Evolutionary conservation across 768 basidiomycete genomes (phyloP).

Genomic region (Boletus bicolor): DNA sequence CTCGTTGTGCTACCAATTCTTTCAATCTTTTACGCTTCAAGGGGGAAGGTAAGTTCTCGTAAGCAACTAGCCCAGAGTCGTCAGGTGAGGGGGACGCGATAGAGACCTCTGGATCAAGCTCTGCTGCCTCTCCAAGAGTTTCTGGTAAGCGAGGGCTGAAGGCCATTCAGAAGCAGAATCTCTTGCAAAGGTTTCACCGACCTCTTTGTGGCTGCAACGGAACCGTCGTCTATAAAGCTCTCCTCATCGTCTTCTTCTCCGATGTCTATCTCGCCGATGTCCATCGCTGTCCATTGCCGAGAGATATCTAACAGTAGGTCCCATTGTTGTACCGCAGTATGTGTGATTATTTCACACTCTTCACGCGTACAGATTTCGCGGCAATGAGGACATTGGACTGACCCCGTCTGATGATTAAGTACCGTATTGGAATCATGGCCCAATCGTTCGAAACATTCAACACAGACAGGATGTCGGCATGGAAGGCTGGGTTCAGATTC

Average conservation of each 20-base stretch:
- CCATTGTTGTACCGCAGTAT: slow-evolving; percentile 18
- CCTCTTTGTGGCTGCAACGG: slow-evolving; percentile 8
- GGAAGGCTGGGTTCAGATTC: slow-evolving; percentile 5
- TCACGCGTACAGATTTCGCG: slow-evolving; percentile 9
- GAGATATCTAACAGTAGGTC: slow-evolving; percentile 18
- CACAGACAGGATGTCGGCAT: slow-evolving; percentile 19
- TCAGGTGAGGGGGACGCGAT: not conserved
- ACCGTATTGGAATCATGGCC: not conserved
- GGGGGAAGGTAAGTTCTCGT: slow-evolving; percentile 22
- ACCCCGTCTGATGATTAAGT: not conserved
- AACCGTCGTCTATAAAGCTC: slow-evolving; percentile 1
- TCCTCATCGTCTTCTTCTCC: slow-evolving; percentile 6
- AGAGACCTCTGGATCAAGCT: slow-evolving; percentile 3
- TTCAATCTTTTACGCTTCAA: slow-evolving; percentile 18
- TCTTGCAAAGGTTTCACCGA: not conserved
- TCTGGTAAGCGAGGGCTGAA: slow-evolving; percentile 5
- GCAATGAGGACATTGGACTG: slow-evolving; percentile 21
- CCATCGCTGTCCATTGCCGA: slow-evolving; percentile 15
- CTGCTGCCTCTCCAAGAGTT: not conserved
- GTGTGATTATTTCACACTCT: slow-evolving; percentile 17
- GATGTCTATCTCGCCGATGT: slow-evolving; percentile 8
- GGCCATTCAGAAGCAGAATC: slow-evolving; percentile 6
- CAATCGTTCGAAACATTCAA: slow-evolving; percentile 11
- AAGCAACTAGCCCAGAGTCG: slow-evolving; percentile 7
- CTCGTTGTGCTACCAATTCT: slow-evolving; percentile 12